Percentiles rank a stretch among this genome's conserved stretches.
Evolutionary conservation across 2,329 filamentous ascomycete species (phyloP).

Genomic region (Aureobasidium namibiae): DNA sequence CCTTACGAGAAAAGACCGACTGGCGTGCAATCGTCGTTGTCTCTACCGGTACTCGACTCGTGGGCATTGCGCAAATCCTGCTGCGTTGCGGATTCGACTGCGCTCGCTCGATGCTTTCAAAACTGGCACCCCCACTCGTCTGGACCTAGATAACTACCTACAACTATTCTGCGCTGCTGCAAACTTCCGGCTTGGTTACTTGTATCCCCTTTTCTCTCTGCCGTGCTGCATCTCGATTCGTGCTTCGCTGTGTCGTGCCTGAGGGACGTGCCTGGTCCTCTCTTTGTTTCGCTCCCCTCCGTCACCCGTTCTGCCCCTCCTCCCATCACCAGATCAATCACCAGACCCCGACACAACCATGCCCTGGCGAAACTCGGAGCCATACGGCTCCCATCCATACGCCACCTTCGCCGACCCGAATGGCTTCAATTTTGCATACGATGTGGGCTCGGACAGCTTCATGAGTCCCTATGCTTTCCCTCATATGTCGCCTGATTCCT

Average conservation of each 20-base stretch:
- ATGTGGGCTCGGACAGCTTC: slow-evolving; percentile 8
- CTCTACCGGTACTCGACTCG: slow-evolving; percentile 6
- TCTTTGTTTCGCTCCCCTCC: neutral
- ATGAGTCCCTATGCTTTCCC: slow-evolving; percentile 11
- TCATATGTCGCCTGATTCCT: slow-evolving; percentile 13
- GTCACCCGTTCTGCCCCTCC: slow-evolving; percentile 3
- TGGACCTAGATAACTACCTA: neutral
- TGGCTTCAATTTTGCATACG: slow-evolving; percentile 6
- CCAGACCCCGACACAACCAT: slow-evolving; percentile 2
- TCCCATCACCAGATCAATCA: slow-evolving; percentile 11
- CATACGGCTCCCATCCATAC: slow-evolving; percentile 10
- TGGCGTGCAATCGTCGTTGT: neutral
- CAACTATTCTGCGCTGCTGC: neutral
- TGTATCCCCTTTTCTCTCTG: neutral
- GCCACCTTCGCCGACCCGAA: slow-evolving; percentile 10
- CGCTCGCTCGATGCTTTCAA: slow-evolving; percentile 4
- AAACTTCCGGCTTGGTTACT: neutral
- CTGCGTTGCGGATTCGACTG: slow-evolving; percentile 6
- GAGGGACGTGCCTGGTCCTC: neutral
- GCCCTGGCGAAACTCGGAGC: slow-evolving; percentile 7
- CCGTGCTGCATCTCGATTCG: neutral
- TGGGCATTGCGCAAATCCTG: slow-evolving; percentile 7
- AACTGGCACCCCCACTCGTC: slow-evolving; percentile 1
- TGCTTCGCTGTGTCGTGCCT: neutral
- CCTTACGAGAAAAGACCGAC: slow-evolving; percentile 12